phyloP scores from a whole-genome alignment of 2,329 filamentous ascomycete genomes.

The Colletotrichum sp. region DNA sequence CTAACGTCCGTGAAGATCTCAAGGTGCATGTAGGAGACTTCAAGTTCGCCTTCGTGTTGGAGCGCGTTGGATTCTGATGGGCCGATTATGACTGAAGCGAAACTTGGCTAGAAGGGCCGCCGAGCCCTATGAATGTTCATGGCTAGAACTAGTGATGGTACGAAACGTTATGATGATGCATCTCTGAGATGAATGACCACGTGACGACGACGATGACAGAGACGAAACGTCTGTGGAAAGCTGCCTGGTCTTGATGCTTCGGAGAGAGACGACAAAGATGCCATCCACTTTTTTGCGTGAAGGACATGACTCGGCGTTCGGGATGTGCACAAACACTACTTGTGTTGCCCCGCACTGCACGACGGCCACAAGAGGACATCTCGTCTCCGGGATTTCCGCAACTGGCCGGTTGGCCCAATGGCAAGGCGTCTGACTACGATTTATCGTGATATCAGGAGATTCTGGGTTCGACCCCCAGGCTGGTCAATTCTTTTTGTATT shows the following conservation, averaged over 20 bases:
- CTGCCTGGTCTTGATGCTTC: background rate
- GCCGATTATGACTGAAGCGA: background rate
- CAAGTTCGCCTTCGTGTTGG: constrained; percentile 46
- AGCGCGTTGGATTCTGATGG: constrained; percentile 28
- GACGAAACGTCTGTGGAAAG: background rate
- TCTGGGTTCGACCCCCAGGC: constrained; percentile 22
- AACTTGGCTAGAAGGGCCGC: background rate
- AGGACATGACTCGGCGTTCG: background rate
- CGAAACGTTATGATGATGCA: background rate
- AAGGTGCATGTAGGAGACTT: constrained; percentile 45
- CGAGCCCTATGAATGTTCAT: background rate
- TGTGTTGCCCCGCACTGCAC: background rate
- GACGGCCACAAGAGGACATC: rapidly evolving
- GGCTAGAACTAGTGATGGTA: background rate
- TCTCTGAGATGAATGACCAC: background rate
- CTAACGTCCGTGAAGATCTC: constrained; percentile 49
- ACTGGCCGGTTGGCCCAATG: constrained; percentile 37
- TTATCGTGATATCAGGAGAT: constrained; percentile 7
- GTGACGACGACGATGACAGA: background rate
- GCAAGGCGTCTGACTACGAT: constrained; percentile 50
- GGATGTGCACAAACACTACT: background rate
- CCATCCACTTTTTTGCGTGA: background rate
- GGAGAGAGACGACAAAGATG: background rate
- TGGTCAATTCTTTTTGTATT: constrained; percentile 5
- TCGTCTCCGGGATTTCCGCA: rapidly evolving